Base-by-base conservation (phyloP, 2,329 filamentous ascomycete genomes). In the Purpureocillium takamizusanense region DNA sequence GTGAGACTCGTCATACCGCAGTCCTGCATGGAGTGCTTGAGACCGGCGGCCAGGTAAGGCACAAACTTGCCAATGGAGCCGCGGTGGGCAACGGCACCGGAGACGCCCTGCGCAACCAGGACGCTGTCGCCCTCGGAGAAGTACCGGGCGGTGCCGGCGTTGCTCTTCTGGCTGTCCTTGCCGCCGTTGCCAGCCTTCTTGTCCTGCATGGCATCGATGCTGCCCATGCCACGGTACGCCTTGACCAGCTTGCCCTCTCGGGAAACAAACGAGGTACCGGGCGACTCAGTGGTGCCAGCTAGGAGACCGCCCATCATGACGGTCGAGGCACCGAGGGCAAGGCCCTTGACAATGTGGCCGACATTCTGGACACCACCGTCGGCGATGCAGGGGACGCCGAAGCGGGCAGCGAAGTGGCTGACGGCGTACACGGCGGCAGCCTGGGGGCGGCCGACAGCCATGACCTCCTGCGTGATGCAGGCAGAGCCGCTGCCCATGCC, bases 291-390 rank as follows among this genome's bases (percentile, higher is more conserved):
- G 46, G 92, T 97, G 60, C 94, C 92, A 36, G 92, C 92, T 48
- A 98, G 77, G 38, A 98, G 81, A 68, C 92, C 94, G 54, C 92
- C 92, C 92, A 98, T 98, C 92, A 98, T 98, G 61, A 98, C 83
- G 29, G 89, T 94, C 33, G 86, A 87, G 42, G 92, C 92, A 51
- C 92, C 92, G 47, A 98, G 81, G 34, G 92, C 83, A 49, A 98
- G 81, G 60, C 89, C 90, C 76, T 98, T 98, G 65, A 98, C 92
- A 50, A 98, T 95, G 71, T 98, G 94, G 39, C 92, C 92, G 49
- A 98, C 86, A 58, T 98, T 98, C 67, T 98, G 92, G 51, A 98
- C 85, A 66, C 92, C 92, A 53, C 92, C 92, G 54, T 98, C 92
- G 43, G 92, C 92, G 58, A 98, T 97, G 67, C 90, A 97, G 41